These are phyloP conservation scores for Pleodorina starrii DNA, from an alignment of 139 green algal species.

Conservation along the genomic window DNA sequence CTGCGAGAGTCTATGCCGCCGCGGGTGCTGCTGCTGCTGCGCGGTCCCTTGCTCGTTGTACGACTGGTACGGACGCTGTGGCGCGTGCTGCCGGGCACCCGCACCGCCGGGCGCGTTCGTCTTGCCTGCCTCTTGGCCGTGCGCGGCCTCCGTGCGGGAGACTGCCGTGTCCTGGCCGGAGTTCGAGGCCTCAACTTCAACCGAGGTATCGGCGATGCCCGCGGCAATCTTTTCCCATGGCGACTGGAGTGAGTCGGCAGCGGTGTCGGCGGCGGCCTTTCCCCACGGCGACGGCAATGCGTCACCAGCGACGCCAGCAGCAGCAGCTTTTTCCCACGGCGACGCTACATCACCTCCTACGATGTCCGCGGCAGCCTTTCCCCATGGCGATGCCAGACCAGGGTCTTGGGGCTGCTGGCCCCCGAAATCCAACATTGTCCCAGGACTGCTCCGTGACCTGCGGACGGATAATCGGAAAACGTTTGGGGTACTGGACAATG, in stretches of 20 bases:
- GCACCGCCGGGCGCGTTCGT: neutral
- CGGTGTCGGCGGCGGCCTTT: no score
- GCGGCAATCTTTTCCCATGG: no score
- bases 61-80: neutral
- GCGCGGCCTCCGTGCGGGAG: no score
- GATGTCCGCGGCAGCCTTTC: neutral
- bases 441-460: constrained; percentile 9
- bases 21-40: neutral
- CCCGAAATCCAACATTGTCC: neutral
- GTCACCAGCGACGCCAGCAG: no score
- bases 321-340: no score
- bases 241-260: no score
- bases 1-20: neutral
- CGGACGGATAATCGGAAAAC: neutral
- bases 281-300: no score
- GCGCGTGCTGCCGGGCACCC: neutral
- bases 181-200: no score
- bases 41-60: neutral
- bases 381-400: neutral
- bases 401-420: neutral
- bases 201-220: no score
- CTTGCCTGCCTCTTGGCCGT: neutral
- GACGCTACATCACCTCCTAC: no score
- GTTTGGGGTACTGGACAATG: neutral
- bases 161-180: no score